Evolutionary conservation across 495 filamentous ascomycete genomes (phyloP), one percentile per base, ranked within the genome.

Genomic region (Chaetomidium leptoderma): DNA sequence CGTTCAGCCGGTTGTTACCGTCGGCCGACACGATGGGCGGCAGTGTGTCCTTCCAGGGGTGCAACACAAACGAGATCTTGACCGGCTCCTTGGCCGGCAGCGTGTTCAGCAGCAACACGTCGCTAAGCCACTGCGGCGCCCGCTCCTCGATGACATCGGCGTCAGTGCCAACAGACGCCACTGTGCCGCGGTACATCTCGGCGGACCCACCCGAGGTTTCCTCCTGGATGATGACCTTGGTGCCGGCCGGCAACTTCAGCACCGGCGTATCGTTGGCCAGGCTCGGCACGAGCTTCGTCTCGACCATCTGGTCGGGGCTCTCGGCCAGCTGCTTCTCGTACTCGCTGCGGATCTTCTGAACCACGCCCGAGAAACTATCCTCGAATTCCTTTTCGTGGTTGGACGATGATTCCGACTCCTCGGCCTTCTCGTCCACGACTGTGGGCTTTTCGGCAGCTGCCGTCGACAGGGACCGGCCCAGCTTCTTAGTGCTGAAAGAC

Each of bases 171-270:
- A 92, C 79, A 3, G 81, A 83, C 39, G 79, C 89, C 13, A 97
- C 87, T 6, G 84, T 95, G 1, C 93, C 95, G 66, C 91, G 78
- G 67, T 95, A 97, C 6, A 97, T 75, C 75, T 97, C 93, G 26
- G 88, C 87, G 47, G 91, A 92, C 45, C 93, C 93, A 29, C 92
- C 93, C 33, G 88, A 88, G 0, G 88, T 86, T 66, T 98, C 95
- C 68, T 97, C 93, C 69, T 98, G 95, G 49, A 98, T 90, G 44
- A 97, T 88, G 32, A 98, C 87, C 23, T 85, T 88, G 17, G 90
- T 96, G 19, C 82, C 81, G 19, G 83, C 66, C 0, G 93, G 93
- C 17, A 88, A 86, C 57, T 89, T 85, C 21, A 98, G 70, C 24
- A 88, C 82, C 0, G 93, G 93, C 1, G 93, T 95, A 63, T 98